These are phyloP conservation scores for Xylaria palmicola DNA, from an alignment of 495 filamentous ascomycete species.

Conservation along the genomic window DNA sequence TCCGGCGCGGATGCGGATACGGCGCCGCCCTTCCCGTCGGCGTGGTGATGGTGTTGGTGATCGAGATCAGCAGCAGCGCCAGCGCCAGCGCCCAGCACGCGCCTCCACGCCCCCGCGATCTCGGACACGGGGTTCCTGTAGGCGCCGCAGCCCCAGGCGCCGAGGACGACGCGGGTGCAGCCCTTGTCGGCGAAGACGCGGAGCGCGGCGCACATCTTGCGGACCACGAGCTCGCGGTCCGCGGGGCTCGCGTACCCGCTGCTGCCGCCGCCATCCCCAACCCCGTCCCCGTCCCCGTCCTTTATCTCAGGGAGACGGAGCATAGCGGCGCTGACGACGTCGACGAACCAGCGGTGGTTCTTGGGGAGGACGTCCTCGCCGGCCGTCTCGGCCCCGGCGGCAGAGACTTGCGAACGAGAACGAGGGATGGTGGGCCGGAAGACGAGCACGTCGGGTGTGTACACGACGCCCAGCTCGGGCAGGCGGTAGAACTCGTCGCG, in stretches of 20 bases:
- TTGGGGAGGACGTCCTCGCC: slow-evolving; percentile 33
- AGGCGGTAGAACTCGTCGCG: slow-evolving; percentile 57
- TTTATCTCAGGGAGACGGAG: slow-evolving; percentile 45
- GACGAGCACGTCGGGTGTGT: slow-evolving; percentile 50
- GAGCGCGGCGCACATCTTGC: slow-evolving; percentile 61
- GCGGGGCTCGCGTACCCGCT: slow-evolving; percentile 15
- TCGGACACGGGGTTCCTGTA: slow-evolving; percentile 62
- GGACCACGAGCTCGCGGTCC: slow-evolving; percentile 52
- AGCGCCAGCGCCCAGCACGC: slow-evolving; percentile 43
- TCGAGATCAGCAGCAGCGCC: too few relatives aligned
- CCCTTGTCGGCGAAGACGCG: slow-evolving; percentile 53
- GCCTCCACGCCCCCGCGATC: slow-evolving; percentile 61
- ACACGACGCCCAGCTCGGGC: slow-evolving; percentile 51
- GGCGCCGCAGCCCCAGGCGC: slow-evolving; percentile 67
- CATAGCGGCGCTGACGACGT: slow-evolving; percentile 60
- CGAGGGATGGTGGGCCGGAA: slow-evolving; percentile 16
- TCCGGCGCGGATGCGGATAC: too few relatives aligned
- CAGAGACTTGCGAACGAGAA: neutral
- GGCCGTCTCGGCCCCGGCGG: too few relatives aligned
- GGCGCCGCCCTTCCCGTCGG: neutral
- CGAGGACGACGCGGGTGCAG: slow-evolving; percentile 57
- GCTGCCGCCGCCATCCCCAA: neutral
- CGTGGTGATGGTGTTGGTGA: slow-evolving; percentile 17
- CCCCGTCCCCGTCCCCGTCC: slow-evolving; percentile 7
- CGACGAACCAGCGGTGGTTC: slow-evolving; percentile 47